Evolutionary conservation across 257 asterid species (phyloP), one percentile per base, ranked within the genome.

Genomic region (Oldenlandia corymbosa): DNA sequence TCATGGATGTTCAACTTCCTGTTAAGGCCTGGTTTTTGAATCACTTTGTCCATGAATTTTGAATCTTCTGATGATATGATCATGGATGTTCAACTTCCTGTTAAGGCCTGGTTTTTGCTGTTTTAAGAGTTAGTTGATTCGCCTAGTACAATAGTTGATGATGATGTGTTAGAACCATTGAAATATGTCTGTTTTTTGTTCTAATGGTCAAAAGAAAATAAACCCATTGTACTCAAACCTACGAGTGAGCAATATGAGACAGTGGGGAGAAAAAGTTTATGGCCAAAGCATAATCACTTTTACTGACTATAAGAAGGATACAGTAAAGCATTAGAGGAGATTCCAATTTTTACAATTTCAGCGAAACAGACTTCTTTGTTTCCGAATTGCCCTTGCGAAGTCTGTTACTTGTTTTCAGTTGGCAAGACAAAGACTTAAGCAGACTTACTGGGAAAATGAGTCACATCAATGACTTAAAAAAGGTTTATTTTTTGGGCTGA

Each of bases 1-100:
- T n/a, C n/a, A n/a, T n/a, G n/a, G n/a, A n/a, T 5, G 16, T 51
- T 24, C 11, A 12, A 27, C 9, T 17, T 16, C 23, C n/a, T 70
- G 2, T 26, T 45, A 59, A 47, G 30, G 10, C 7, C 30, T 30
- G 32, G 42, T 23, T 59, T 10, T 60, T 60, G 13, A 85, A 67
- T 51, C 42, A 57, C 68, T 60, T n/a, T n/a, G n/a, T n/a, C n/a
- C n/a, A n/a, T n/a, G n/a, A n/a, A n/a, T n/a, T n/a, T n/a, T 1
- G 17, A 26, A 16, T 26, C 60, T 55, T 55, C 60, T 30, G 26
- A 55, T 24, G 36, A 27, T 26, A n/a, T n/a, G n/a, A n/a, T n/a
- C n/a, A n/a, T n/a, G n/a, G n/a, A n/a, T 5, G 16, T 51, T 24
- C 11, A 12, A 27, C 9, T 17, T 16, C 23, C n/a, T 70, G 2